Evolutionary conservation across 2,329 filamentous ascomycete species (phyloP).

Genomic region (Conoideocrella luteorostrata): DNA sequence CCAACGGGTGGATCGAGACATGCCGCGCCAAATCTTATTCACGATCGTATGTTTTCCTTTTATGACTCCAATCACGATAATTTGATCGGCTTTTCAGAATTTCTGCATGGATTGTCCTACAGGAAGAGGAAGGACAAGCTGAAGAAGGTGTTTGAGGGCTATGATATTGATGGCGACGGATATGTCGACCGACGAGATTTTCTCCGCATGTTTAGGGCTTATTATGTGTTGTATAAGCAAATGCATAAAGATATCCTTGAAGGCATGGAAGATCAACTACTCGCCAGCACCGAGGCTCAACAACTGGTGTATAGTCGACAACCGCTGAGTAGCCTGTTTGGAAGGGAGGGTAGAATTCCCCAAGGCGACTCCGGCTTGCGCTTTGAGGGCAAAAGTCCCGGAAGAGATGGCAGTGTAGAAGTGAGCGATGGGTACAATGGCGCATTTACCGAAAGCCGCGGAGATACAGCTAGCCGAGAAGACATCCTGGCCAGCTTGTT

Average conservation of each 20-base stretch:
- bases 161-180: conserved; percentile 85
- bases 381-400: conserved; percentile 61
- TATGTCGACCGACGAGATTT: conserved; percentile 83
- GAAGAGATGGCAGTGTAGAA: conserved; percentile 57
- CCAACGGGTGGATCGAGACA: conserved; percentile 76
- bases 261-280: conserved; percentile 69
- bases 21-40: conserved; percentile 78
- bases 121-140: conserved; percentile 63
- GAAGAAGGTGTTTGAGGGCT: conserved; percentile 73
- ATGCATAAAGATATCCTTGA: conserved; percentile 80
- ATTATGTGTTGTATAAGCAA: conserved; percentile 85
- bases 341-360: conserved; percentile 64
- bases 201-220: conserved; percentile 83
- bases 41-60: conserved; percentile 94
- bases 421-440: conserved; percentile 51
- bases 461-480: conserved; percentile 54
- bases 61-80: conserved; percentile 89
- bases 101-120: conserved; percentile 73
- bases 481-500: conserved; percentile 53
- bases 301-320: conserved; percentile 70
- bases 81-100: conserved; percentile 88
- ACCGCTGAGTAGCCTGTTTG: conserved; percentile 68
- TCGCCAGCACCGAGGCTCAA: conserved; percentile 67
- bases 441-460: conserved; percentile 52
- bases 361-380: conserved; percentile 48